phyloP scores from a whole-genome alignment of 1,284 basidiomycete species.

The Cutaneotrichosporon cavernicola region DNA sequence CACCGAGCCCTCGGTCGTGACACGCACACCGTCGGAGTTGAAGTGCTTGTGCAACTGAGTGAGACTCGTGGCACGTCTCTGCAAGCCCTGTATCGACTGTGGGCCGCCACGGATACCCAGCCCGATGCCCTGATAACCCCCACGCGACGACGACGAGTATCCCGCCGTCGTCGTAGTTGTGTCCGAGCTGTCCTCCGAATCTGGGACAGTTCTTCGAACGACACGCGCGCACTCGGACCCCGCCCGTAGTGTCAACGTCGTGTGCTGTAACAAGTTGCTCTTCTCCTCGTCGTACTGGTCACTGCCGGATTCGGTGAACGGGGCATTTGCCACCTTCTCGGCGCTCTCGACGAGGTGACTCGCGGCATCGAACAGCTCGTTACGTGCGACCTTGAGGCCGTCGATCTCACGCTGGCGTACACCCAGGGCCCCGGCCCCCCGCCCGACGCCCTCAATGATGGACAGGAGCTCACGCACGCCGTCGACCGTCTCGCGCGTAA shows the following conservation, averaged over 20 bases:
- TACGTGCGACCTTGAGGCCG: slow-evolving; percentile 69
- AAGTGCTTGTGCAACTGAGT: slow-evolving; percentile 42
- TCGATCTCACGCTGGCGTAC: slow-evolving; percentile 59
- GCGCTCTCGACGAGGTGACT: slow-evolving; percentile 85
- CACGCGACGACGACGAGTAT: not conserved
- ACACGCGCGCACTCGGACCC: slow-evolving; percentile 84
- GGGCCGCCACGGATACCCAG: slow-evolving; percentile 28
- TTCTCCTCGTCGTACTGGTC: slow-evolving; percentile 77
- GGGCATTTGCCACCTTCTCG: slow-evolving; percentile 61
- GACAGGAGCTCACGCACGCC: slow-evolving; percentile 84
- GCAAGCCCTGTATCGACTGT: slow-evolving; percentile 55
- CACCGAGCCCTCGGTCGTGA: slow-evolving; percentile 1
- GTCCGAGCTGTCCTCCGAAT: slow-evolving; percentile 34
- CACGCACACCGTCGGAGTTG: slow-evolving; percentile 33
- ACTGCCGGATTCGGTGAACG: slow-evolving; percentile 49
- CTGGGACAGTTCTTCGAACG: slow-evolving; percentile 68
- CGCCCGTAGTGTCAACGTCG: slow-evolving; percentile 80
- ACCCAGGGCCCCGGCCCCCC: slow-evolving; percentile 59
- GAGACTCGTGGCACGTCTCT: slow-evolving; percentile 55
- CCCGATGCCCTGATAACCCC: slow-evolving; percentile 20
- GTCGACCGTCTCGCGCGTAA: slow-evolving; percentile 89
- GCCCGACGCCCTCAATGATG: slow-evolving; percentile 85
- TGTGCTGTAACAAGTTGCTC: slow-evolving; percentile 69
- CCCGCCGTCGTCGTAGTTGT: not conserved
- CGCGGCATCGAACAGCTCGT: slow-evolving; percentile 79